A percentile compares a stretch with the other conserved stretches of the same genome.
Conservation (phyloP, 257 asterid species). For the Capsicum baccatum region DNA sequence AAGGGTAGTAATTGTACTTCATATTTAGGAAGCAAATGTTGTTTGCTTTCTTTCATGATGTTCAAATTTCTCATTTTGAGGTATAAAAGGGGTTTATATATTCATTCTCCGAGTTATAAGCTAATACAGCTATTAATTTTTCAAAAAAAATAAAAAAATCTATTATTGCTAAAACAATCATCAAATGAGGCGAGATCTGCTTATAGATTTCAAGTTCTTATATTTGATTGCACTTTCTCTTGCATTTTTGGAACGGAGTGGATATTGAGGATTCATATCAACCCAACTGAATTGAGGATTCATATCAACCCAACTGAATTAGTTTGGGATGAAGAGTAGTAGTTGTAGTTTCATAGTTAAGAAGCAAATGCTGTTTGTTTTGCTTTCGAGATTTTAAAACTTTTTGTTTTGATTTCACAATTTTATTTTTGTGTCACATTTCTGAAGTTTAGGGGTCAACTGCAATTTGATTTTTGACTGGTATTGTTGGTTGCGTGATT, state of each 20-base stretch:
- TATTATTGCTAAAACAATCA: neutral
- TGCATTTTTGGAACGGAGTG: neutral
- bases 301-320: neutral
- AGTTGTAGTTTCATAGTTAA: neutral
- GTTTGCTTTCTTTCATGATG: neutral
- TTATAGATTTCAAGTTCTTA: neutral
- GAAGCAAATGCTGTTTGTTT: slow-evolving; percentile 15
- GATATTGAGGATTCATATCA: neutral
- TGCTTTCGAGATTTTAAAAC: neutral
- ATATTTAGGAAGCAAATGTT: slow-evolving; percentile 9
- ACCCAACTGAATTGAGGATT: neutral
- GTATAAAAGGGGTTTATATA: neutral
- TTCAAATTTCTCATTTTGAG: neutral
- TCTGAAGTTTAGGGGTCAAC: neutral
- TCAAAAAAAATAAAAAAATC: neutral
- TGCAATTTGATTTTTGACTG: neutral
- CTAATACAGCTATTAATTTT: neutral
- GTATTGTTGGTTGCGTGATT: neutral
- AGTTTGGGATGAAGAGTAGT: neutral
- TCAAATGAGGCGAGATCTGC: neutral
- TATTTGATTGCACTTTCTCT: neutral
- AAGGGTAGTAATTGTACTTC: neutral
- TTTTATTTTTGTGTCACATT: neutral
- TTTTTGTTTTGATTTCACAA: neutral
- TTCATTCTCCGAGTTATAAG: neutral